Evolutionary conservation across 1,139 yeast genomes (phyloP).

Genomic region (Keqinozyma sinolaborantium): DNA sequence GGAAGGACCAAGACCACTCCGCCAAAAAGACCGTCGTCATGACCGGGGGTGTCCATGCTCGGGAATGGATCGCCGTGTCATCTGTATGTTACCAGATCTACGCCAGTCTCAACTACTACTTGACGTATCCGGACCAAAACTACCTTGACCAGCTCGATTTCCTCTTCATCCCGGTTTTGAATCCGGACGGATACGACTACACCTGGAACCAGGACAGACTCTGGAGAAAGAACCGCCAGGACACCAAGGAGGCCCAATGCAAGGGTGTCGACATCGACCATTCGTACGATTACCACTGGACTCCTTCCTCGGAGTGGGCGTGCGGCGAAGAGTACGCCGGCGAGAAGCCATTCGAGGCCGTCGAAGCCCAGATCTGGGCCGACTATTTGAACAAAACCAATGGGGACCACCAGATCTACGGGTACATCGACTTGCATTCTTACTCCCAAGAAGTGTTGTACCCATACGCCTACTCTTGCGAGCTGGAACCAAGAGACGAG

Average conservation of each 20-base stretch:
- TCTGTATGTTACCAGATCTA: slow-evolving; percentile 63
- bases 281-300: slow-evolving; percentile 76
- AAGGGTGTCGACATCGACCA: slow-evolving; percentile 86
- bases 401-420: slow-evolving; percentile 59
- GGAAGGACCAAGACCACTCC: slow-evolving; percentile 43
- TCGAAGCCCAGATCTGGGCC: slow-evolving; percentile 66
- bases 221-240: slow-evolving; percentile 89
- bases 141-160: slow-evolving; percentile 55
- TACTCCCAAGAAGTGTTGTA: slow-evolving; percentile 80
- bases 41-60: slow-evolving; percentile 83
- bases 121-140: slow-evolving; percentile 30
- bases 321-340: slow-evolving; percentile 87
- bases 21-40: slow-evolving; percentile 67
- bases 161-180: slow-evolving; percentile 74
- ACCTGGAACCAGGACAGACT: slow-evolving; percentile 78
- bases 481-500: slow-evolving; percentile 68
- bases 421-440: slow-evolving; percentile 80
- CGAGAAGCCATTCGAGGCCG: slow-evolving; percentile 69
- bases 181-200: slow-evolving; percentile 88
- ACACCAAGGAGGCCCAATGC: slow-evolving; percentile 64
- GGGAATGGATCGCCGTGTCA: slow-evolving; percentile 86
- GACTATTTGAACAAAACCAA: slow-evolving; percentile 60
- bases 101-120: slow-evolving; percentile 52
- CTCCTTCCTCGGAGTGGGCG: slow-evolving; percentile 59
- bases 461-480: slow-evolving; percentile 81